Percentiles rank a stretch among this genome's conserved stretches.
Conservation (phyloP, 1,284 basidiomycete genomes). For the Exobasidium cylindrosporum region DNA sequence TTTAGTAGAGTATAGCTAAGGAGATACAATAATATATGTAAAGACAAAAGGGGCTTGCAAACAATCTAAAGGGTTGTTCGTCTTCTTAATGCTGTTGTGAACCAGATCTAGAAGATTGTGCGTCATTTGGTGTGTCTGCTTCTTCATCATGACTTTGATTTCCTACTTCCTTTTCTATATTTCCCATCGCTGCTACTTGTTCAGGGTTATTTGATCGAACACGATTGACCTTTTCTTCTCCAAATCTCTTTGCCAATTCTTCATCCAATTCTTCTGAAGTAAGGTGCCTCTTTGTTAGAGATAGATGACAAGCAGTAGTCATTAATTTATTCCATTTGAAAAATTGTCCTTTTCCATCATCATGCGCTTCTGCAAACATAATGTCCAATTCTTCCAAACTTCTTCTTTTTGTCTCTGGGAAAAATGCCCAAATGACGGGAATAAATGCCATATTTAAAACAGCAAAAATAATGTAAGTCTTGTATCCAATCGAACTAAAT, state of each 20-base stretch:
- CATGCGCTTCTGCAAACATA: conserved; percentile 35
- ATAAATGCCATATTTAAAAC: conserved; percentile 53
- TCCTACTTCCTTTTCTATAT: neutral
- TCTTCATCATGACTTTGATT: no score
- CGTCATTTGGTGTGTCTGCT: neutral
- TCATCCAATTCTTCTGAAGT: conserved; percentile 36
- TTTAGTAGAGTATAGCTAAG: no score
- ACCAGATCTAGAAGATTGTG: neutral
- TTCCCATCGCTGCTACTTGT: neutral
- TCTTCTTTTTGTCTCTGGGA: conserved; percentile 54
- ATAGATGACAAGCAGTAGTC: conserved; percentile 35
- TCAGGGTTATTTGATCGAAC: neutral
- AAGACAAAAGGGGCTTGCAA: no score
- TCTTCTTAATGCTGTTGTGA: neutral
- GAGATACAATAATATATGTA: no score
- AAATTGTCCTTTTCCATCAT: conserved; percentile 20
- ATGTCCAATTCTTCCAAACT: conserved; percentile 52
- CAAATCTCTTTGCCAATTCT: conserved; percentile 24
- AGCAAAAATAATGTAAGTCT: conserved; percentile 54
- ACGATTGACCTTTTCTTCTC: conserved; percentile 5
- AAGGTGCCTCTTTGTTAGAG: conserved; percentile 27
- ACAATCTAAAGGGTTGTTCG: no score
- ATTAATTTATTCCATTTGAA: conserved; percentile 30
- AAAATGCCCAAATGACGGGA: conserved; percentile 51
- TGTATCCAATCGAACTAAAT: conserved; percentile 66